Conservation (phyloP, 2,329 filamentous ascomycete species). For the Lasiodiplodia theobromae region DNA sequence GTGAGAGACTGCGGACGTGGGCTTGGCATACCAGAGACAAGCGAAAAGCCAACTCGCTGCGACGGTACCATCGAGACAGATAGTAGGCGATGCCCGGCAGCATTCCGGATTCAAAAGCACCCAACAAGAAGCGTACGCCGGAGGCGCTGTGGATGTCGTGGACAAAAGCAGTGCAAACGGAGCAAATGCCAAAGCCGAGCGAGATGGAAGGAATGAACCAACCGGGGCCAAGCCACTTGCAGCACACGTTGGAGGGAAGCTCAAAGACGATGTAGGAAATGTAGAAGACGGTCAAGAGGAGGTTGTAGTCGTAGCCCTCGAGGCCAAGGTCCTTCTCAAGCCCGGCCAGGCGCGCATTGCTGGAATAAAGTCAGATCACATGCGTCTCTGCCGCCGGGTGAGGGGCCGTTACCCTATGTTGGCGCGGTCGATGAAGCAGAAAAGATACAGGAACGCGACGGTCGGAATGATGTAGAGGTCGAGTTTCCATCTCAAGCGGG, state of each 20-base stretch:
- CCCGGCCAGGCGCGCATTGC: constrained; percentile 71
- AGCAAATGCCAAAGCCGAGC: constrained; percentile 66
- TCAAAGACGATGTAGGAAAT: constrained; percentile 77
- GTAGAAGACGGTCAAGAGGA: constrained; percentile 72
- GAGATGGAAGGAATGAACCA: constrained; percentile 64
- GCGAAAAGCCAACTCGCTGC: constrained; percentile 71
- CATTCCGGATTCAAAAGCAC: constrained; percentile 74
- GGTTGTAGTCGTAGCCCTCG: constrained; percentile 71
- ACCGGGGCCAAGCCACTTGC: constrained; percentile 75
- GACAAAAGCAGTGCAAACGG: constrained; percentile 72
- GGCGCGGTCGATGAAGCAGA: constrained; percentile 77
- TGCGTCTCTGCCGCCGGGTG: background rate
- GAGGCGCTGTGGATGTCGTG: constrained; percentile 59
- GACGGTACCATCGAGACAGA: constrained; percentile 74
- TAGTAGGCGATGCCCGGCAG: constrained; percentile 78
- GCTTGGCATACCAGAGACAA: constrained; percentile 56
- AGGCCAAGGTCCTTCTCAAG: constrained; percentile 68
- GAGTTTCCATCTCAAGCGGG: constrained; percentile 67
- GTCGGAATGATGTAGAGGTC: constrained; percentile 71
- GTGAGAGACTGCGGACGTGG: no score
- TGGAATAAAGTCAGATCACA: background rate
- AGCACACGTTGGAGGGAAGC: constrained; percentile 71
- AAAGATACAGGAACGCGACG: constrained; percentile 71
- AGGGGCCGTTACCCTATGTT: constrained; percentile 65
- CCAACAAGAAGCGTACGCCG: constrained; percentile 71